A percentile compares a stretch with the other conserved stretches of the same genome.
Evolutionary conservation across 805 yeast genomes (phyloP).

Genomic region (Ogataea nitratoaversa): DNA sequence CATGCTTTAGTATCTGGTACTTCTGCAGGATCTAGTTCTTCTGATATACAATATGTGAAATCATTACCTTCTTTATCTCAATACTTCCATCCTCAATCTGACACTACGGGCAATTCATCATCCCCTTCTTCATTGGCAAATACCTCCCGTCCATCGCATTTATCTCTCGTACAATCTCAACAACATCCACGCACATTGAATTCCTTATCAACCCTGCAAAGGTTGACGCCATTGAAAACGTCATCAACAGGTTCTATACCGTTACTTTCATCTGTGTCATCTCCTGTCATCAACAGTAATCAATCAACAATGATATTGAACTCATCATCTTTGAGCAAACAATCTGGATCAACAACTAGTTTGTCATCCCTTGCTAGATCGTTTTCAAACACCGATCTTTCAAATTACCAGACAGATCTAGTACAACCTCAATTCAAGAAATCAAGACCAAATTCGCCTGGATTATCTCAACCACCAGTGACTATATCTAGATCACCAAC

Average conservation of each 20-base stretch:
- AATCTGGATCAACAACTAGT: constrained; percentile 9
- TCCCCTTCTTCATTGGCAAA: too few species aligned
- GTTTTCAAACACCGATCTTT: constrained; percentile 41
- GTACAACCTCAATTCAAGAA: constrained; percentile 39
- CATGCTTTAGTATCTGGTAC: constrained; percentile 17
- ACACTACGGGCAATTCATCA: too few species aligned
- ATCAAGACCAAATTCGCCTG: constrained; percentile 50
- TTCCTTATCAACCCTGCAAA: constrained; percentile 40
- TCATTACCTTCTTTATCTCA: constrained; percentile 50
- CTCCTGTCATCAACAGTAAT: constrained; percentile 1
- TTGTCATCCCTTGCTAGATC: constrained; percentile 16
- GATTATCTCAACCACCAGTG: constrained; percentile 15
- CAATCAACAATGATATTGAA: background rate
- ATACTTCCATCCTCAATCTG: constrained; percentile 34
- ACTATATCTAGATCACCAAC: constrained; percentile 23
- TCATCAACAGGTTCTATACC: constrained; percentile 15
- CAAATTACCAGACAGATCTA: constrained; percentile 7
- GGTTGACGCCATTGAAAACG: constrained; percentile 38
- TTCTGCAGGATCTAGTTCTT: constrained; percentile 2
- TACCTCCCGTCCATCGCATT: too few species aligned
- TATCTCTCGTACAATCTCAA: constrained; percentile 10
- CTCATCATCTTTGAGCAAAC: background rate
- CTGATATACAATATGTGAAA: constrained; percentile 37
- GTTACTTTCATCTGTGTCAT: constrained; percentile 6
- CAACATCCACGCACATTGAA: constrained; percentile 24